Base-by-base conservation (phyloP, 139 green algal genomes). In the Eudorina sp. region DNA sequence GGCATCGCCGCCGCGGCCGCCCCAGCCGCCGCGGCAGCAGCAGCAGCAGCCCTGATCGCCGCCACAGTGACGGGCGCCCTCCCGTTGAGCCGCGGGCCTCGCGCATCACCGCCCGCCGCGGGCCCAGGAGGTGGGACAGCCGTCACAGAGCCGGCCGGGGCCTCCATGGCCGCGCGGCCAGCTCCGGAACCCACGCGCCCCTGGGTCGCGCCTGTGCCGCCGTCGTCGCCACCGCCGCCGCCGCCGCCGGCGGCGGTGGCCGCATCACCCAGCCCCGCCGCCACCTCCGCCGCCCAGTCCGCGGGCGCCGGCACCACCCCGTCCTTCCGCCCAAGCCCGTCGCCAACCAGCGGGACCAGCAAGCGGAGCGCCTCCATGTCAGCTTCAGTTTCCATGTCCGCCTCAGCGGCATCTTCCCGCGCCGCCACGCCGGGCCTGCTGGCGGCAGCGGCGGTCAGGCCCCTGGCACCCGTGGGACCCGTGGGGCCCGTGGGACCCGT, bases 271-370 rank as follows among this genome's bases (percentile, higher is more conserved):
- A 48, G 13, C 31, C 48, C 75, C 31, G 48, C 48, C 14, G 75
- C 48, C 31, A 83, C 48, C 11, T 83, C 75, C 19, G 29, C 75
- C 34, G 75, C 51, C 75, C 48, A 55, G 48, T 55, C 48, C 48
- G 11, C 11, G 13, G 48, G 48, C 48, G 48, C n/a, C n/a, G n/a
- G n/a, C n/a, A n/a, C n/a, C n/a, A n/a, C n/a, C n/a, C n/a, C n/a
- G n/a, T n/a, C n/a, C n/a, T n/a, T n/a, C n/a, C n/a, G n/a, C n/a
- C n/a, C 64, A n/a, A 45, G 43, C 9, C 64, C 64, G 64, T 6
- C 29, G 9, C 29, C n/a, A 7, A 73, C n/a, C 64, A 76, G 68
- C 68, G 68, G 38, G 4, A 51, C 13, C 36, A 19, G 68, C 38
- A 51, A 36, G 8, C 29, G 13, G 5, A 2, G 11, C 11, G 31